Evolutionary conservation across 352 stramenopile genomes (phyloP).

Genomic region (Pythium sukuiense): DNA sequence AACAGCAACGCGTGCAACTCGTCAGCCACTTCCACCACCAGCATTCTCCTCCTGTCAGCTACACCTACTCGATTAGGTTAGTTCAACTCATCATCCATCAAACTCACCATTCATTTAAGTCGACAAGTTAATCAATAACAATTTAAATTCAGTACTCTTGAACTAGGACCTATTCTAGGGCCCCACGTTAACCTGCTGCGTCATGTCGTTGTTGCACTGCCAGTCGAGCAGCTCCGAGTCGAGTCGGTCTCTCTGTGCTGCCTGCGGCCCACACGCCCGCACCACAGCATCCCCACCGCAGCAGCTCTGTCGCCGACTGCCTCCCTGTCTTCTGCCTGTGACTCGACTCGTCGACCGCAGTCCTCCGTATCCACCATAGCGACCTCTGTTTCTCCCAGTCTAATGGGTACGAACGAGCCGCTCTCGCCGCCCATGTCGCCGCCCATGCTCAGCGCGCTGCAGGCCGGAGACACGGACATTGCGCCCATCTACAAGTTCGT

Average conservation of each 20-base stretch:
- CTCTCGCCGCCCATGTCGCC: constrained; percentile 39
- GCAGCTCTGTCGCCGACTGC: neutral
- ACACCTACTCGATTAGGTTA: neutral
- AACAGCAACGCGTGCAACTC: neutral
- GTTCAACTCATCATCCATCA: neutral
- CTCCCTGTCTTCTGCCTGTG: neutral
- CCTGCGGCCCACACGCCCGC: neutral
- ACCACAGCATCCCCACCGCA: neutral
- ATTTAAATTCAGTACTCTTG: neutral
- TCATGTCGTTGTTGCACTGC: constrained; percentile 27
- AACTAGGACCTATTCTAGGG: constrained; percentile 19
- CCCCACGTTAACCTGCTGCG: constrained; percentile 4
- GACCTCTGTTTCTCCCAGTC: neutral
- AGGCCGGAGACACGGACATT: constrained; percentile 65
- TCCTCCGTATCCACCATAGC: neutral
- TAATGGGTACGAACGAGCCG: constrained; percentile 56
- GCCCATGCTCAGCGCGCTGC: constrained; percentile 67
- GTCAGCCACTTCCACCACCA: neutral
- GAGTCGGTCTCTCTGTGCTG: neutral
- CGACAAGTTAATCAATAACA: neutral
- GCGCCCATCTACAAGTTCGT: constrained; percentile 92
- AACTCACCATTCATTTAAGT: neutral
- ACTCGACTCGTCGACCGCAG: neutral
- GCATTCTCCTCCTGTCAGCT: neutral
- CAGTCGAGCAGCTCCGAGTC: neutral